phyloP scores from a whole-genome alignment of 164 flowering plant species.

The Kalanchoe fedtschenkoi region DNA sequence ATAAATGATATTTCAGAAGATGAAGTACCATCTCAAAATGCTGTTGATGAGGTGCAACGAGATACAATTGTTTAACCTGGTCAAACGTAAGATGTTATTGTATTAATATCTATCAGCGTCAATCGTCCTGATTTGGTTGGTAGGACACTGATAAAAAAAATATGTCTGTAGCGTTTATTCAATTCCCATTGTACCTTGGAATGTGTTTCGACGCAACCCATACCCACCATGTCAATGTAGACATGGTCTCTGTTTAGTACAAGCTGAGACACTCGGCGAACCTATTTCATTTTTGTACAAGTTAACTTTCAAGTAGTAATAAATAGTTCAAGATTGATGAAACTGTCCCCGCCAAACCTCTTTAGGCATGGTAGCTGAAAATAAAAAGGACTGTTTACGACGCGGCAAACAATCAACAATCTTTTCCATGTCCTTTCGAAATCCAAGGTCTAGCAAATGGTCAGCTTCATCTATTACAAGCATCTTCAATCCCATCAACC shows the following conservation, averaged over 20 bases:
- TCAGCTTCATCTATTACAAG: slow-evolving; percentile 95
- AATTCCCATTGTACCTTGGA: slow-evolving; percentile 37
- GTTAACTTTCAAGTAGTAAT: background rate
- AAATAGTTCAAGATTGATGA: background rate
- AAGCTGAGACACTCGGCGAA: slow-evolving; percentile 83
- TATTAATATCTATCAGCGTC: background rate
- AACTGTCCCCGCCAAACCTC: slow-evolving; percentile 46
- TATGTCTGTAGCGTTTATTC: background rate
- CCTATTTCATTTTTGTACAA: slow-evolving; percentile 35
- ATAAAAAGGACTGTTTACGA: slow-evolving; percentile 72
- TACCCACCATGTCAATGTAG: slow-evolving; percentile 65
- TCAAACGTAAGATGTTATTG: background rate
- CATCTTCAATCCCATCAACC: slow-evolving; percentile 82
- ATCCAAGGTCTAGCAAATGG: slow-evolving; percentile 81
- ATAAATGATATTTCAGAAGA: slow-evolving; percentile 63
- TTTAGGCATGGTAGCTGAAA: slow-evolving; percentile 85
- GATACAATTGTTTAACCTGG: slow-evolving; percentile 74
- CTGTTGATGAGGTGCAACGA: slow-evolving; percentile 66
- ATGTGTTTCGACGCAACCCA: slow-evolving; percentile 55
- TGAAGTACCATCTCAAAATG: slow-evolving; percentile 67
- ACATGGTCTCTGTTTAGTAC: slow-evolving; percentile 78
- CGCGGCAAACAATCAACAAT: slow-evolving; percentile 94
- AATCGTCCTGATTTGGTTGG: background rate
- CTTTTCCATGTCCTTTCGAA: slow-evolving; percentile 82
- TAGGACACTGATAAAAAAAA: background rate